phyloP scores from a whole-genome alignment of 345 rosid genomes.

The Brassica juncea region DNA sequence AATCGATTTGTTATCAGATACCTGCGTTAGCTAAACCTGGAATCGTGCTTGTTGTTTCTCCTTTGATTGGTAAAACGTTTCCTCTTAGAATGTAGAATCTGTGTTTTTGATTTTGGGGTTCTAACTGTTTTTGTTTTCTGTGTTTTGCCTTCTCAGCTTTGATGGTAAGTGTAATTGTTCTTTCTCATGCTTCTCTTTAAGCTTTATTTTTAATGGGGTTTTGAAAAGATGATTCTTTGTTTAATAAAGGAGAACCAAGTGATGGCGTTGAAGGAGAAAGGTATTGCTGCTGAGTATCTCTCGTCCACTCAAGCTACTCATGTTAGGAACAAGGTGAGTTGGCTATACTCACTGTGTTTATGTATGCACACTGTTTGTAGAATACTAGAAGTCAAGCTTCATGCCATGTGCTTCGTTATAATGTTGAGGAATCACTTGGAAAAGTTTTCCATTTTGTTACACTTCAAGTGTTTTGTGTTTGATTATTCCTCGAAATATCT shows the following conservation, averaged over 20 bases:
- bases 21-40: slow-evolving; percentile 88
- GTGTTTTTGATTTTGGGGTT: neutral
- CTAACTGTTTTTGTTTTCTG: slow-evolving; percentile 23
- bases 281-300: slow-evolving; percentile 87
- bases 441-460: neutral
- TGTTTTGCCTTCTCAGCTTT: slow-evolving; percentile 59
- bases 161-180: slow-evolving; percentile 61
- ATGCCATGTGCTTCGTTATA: neutral
- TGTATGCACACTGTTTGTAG: neutral
- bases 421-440: slow-evolving; percentile 9
- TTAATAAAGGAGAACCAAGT: slow-evolving; percentile 84
- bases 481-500: neutral
- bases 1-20: slow-evolving; percentile 95
- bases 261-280: slow-evolving; percentile 80
- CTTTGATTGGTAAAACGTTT: slow-evolving; percentile 71
- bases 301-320: slow-evolving; percentile 73
- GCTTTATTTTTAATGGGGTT: neutral
- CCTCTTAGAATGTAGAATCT: neutral
- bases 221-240: slow-evolving; percentile 1
- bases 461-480: neutral
- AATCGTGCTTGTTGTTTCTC: slow-evolving; percentile 91
- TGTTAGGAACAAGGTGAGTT: slow-evolving; percentile 57
- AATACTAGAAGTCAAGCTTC: neutral
- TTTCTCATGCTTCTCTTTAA: neutral
- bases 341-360: neutral